phyloP scores from a whole-genome alignment of 1,139 yeast species.

The Candida sp. region DNA sequence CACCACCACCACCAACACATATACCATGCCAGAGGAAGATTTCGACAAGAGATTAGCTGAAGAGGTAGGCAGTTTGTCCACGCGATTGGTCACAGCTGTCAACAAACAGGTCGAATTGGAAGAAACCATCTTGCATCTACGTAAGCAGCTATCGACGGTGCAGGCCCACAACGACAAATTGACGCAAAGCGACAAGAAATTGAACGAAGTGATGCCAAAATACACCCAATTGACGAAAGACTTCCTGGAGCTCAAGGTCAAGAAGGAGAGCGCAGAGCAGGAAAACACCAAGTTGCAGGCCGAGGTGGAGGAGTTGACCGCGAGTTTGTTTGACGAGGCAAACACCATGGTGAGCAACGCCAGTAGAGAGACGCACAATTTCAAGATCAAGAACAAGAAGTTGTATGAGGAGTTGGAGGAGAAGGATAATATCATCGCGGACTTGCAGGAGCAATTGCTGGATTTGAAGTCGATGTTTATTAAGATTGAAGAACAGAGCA shows the following conservation, averaged over 20 bases:
- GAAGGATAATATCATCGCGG: conserved; percentile 68
- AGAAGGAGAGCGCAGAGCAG: conserved; percentile 47
- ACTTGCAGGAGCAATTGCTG: conserved; percentile 68
- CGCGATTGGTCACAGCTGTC: conserved; percentile 63
- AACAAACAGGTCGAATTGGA: conserved; percentile 61
- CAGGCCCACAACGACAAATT: conserved; percentile 23
- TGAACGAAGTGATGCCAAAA: conserved; percentile 31
- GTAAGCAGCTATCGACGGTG: conserved; percentile 32
- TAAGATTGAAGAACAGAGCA: conserved; percentile 37
- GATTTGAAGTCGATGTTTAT: conserved; percentile 65
- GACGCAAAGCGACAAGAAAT: conserved; percentile 26
- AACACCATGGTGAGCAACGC: conserved; percentile 81
- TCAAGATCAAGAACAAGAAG: conserved; percentile 57
- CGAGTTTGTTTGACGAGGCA: conserved; percentile 79
- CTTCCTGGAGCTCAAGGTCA: conserved; percentile 37
- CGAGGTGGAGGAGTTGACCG: conserved; percentile 81
- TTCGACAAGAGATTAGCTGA: conserved; percentile 47
- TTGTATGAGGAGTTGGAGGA: conserved; percentile 72
- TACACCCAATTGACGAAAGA: conserved; percentile 36
- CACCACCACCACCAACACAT: neutral
- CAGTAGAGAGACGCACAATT: conserved; percentile 58
- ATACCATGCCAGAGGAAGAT: conserved; percentile 13
- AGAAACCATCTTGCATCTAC: conserved; percentile 38
- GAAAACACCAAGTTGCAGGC: conserved; percentile 62
- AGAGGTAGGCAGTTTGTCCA: conserved; percentile 61